These are phyloP conservation scores for Komagataella populi DNA, from an alignment of 805 yeast species.

Conservation along the genomic window DNA sequence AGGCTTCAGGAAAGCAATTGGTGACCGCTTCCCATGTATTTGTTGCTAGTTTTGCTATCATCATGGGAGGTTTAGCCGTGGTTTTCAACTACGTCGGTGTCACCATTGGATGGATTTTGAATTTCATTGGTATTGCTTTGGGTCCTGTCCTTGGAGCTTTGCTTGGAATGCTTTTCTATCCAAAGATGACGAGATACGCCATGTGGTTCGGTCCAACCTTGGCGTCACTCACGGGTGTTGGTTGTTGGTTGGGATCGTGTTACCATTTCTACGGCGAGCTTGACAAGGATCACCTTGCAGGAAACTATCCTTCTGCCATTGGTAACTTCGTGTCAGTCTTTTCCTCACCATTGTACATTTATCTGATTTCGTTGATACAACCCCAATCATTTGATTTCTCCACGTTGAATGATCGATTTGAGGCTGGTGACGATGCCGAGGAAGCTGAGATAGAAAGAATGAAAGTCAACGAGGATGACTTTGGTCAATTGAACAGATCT, in stretches of 20 bases:
- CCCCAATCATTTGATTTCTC: constrained; percentile 15
- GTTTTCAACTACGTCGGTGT: constrained; percentile 27
- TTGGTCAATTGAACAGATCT: constrained; percentile 11
- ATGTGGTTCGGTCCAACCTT: constrained; percentile 29
- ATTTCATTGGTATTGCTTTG: constrained; percentile 34
- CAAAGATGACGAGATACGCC: constrained; percentile 21
- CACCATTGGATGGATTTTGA: constrained; percentile 24
- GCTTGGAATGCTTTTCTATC: constrained; percentile 28
- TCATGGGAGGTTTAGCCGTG: constrained; percentile 23
- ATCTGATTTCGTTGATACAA: constrained; percentile 13
- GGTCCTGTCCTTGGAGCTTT: constrained; percentile 38
- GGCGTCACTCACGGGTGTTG: constrained; percentile 38
- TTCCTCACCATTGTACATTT: constrained; percentile 15
- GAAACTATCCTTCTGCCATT: constrained; percentile 28
- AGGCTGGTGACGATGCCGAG: constrained; percentile 21
- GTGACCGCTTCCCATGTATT: constrained; percentile 20
- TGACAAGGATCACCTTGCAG: constrained; percentile 27
- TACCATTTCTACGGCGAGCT: constrained; percentile 29
- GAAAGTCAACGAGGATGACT: constrained; percentile 7
- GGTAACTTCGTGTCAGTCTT: constrained; percentile 28
- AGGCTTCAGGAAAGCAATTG: constrained; percentile 23
- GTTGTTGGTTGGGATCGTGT: constrained; percentile 27
- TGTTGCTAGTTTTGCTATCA: constrained; percentile 27
- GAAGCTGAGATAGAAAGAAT: constrained; percentile 15
- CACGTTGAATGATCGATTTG: constrained; percentile 12